Base-by-base conservation (phyloP, 805 yeast species). In the Saturnispora zaruensis region DNA sequence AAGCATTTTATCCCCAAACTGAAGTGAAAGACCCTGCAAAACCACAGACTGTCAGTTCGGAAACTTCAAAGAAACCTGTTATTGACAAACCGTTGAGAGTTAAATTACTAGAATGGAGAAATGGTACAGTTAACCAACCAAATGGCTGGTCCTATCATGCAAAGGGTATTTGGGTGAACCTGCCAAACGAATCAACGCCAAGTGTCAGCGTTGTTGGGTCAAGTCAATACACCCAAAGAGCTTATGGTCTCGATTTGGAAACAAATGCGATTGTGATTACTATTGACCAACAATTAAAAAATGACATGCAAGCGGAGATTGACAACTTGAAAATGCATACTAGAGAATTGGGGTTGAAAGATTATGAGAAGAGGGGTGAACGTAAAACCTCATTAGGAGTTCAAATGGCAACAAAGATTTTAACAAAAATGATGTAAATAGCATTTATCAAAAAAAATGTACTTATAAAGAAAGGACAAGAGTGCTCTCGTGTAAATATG, bases 131-230 rank as follows among this genome's bases (percentile, higher is more conserved):
- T 3, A 87, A 88, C 61, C 77, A 84, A 6, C 76, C 81, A 0
- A 76, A 72, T 26, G 99, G 99, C 1, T 91, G 99, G 98, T 87
- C 97, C 0, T 93, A 93, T 65, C 99, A 93, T 62, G 98, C 99
- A 13, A 93, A 93, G 63, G 99, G 99, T 1, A 69, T 91, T 4
- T 93, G 98, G 98, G 67, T 87, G 0, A 72, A 78, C 7, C 70
- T 72, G 11, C 84, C 88, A 0, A 72, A 67, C 2, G 84, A 79
- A 43, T 54, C 57, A 0, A 60, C 62, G 11, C 96, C 97, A 1
- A 74, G 83, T 18, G 67, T 87, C 11, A 87, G 96, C 0, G 79
- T 90, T 6, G 75, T 93, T 45, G 99, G 99, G 0, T 87, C 96
- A 0, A 88, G 97, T 0, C 93, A 93, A 64, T 93, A 89, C 65